Evolutionary conservation across 176 grass and related monocot genomes (phyloP).

Genomic region (Microstegium vimineum): DNA sequence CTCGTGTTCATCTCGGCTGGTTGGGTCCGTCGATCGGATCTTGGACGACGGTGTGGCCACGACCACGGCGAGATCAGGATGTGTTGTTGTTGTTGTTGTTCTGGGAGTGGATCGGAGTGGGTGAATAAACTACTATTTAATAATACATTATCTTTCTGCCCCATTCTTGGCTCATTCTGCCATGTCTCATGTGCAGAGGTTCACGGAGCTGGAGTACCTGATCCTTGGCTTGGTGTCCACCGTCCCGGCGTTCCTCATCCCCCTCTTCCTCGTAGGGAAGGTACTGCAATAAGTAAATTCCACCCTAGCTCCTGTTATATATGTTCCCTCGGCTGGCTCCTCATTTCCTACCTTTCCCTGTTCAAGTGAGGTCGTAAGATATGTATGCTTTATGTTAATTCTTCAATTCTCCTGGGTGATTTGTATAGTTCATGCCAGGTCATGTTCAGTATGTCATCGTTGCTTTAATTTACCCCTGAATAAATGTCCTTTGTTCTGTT

Average conservation of each 20-base stretch:
- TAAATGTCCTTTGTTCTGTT: neutral
- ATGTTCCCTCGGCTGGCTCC: neutral
- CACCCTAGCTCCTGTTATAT: too few relatives aligned
- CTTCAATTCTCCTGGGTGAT: neutral
- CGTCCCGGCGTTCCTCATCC: slow-evolving; percentile 67
- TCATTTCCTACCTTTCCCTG: too few relatives aligned
- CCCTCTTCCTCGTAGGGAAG: slow-evolving; percentile 79
- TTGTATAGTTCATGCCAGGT: neutral
- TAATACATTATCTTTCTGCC: neutral
- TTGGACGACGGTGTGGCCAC: neutral
- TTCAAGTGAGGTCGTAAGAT: neutral
- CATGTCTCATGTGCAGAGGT: slow-evolving; percentile 66
- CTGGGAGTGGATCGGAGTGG: too few relatives aligned
- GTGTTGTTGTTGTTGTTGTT: too few relatives aligned
- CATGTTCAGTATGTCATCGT: neutral
- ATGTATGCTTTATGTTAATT: neutral
- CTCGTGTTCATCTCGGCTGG: neutral
- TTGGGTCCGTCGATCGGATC: neutral
- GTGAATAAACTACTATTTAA: neutral
- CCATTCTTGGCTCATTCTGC: neutral
- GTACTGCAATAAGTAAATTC: slow-evolving; percentile 27
- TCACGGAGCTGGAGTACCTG: slow-evolving; percentile 89
- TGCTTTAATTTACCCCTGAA: too few relatives aligned
- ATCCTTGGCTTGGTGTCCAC: slow-evolving; percentile 79
- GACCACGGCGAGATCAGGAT: neutral